phyloP scores from a whole-genome alignment of 140 eudicot species.

The Erigeron philadelphicus region DNA sequence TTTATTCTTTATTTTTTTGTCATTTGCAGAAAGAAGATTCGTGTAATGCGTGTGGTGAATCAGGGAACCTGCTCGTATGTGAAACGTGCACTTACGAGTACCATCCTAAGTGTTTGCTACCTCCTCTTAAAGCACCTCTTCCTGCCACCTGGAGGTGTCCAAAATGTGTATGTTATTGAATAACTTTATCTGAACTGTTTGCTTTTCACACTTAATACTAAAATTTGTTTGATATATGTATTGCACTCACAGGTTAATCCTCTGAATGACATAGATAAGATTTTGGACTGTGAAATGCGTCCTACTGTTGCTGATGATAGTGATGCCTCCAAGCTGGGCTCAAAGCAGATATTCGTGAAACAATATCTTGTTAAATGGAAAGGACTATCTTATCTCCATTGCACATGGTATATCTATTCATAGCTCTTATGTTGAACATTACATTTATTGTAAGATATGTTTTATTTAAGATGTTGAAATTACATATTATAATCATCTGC shows the following conservation, averaged over 20 bases:
- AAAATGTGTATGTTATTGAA: conserved; percentile 69
- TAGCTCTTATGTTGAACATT: not conserved
- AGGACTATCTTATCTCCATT: conserved; percentile 90
- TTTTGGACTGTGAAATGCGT: conserved; percentile 88
- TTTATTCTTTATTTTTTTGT: conserved; percentile 8
- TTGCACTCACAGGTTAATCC: conserved; percentile 65
- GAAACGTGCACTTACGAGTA: conserved; percentile 83
- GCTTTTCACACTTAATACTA: not conserved
- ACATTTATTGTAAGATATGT: not conserved
- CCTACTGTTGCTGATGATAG: conserved; percentile 73
- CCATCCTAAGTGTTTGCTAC: conserved; percentile 84
- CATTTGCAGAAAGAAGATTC: conserved; percentile 62
- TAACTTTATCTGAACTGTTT: not conserved
- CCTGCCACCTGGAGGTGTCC: conserved; percentile 88
- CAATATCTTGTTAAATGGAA: conserved; percentile 98
- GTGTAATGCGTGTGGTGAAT: conserved; percentile 73
- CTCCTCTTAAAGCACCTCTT: conserved; percentile 67
- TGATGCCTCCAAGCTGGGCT: conserved; percentile 74
- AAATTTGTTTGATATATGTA: conserved; percentile 8
- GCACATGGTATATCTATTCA: conserved; percentile 70
- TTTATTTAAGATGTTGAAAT: not conserved
- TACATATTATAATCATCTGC: not conserved
- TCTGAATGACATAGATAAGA: conserved; percentile 77
- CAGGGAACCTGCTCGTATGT: conserved; percentile 55
- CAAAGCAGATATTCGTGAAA: conserved; percentile 77